These are phyloP conservation scores for Truncatella angustata DNA, from an alignment of 2,329 filamentous ascomycete genomes.

Conservation along the genomic window DNA sequence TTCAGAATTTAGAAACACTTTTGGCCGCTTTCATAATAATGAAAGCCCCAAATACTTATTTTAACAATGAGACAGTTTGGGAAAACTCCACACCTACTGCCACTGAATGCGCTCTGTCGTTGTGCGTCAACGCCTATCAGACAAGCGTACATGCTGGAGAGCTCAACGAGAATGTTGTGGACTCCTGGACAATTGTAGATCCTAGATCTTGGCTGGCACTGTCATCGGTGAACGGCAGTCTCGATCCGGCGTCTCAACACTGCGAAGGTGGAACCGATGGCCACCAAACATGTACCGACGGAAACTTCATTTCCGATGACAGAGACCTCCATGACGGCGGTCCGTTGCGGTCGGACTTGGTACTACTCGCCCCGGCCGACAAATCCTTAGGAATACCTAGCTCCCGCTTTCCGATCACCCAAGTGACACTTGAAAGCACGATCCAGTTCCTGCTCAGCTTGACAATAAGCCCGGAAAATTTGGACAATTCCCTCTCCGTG, in stretches of 20 bases:
- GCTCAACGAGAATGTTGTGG: background rate
- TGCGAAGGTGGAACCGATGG: background rate
- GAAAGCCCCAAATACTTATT: background rate
- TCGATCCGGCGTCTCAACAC: background rate
- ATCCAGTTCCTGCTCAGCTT: background rate
- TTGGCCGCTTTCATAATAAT: background rate
- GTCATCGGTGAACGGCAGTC: background rate
- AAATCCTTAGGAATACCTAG: background rate
- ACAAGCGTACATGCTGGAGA: slow-evolving; percentile 13
- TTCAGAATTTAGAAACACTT: background rate
- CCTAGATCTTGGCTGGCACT: slow-evolving; percentile 9
- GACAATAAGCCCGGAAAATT: background rate
- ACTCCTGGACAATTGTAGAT: slow-evolving; percentile 7
- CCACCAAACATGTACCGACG: background rate
- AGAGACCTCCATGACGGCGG: background rate
- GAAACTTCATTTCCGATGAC: background rate
- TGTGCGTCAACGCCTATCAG: slow-evolving; percentile 17
- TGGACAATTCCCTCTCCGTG: background rate
- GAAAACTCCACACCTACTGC: slow-evolving; percentile 16
- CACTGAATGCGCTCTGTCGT: slow-evolving; percentile 23
- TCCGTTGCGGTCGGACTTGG: background rate
- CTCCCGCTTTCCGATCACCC: background rate
- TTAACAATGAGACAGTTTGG: slow-evolving; percentile 10
- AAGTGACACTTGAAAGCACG: background rate
- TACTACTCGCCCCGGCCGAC: background rate